A percentile compares a stretch with the other conserved stretches of the same genome.
phyloP scores from a whole-genome alignment of 768 basidiomycete genomes.

The Lenzites betulinus region DNA sequence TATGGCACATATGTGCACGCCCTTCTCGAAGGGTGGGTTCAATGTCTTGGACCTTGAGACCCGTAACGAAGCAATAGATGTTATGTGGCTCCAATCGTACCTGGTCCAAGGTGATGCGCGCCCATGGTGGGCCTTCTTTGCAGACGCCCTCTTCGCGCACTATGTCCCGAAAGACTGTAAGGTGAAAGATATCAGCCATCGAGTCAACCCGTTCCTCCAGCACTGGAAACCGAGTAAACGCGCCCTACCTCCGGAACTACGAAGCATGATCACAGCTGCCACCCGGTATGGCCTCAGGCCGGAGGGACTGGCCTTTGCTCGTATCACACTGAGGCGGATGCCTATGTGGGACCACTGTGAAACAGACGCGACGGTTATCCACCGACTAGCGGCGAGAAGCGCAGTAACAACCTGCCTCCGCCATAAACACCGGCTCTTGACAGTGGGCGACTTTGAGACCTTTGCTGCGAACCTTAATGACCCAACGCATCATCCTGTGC shows the following conservation, averaged over 20 bases:
- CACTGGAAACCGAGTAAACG: background rate
- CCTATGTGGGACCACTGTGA: constrained; percentile 4
- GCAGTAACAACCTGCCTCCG: background rate
- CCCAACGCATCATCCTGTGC: background rate
- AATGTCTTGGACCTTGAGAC: background rate
- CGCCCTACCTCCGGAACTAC: background rate
- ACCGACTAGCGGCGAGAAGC: background rate
- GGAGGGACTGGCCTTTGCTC: background rate
- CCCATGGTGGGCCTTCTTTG: background rate
- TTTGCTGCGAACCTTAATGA: background rate
- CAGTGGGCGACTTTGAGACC: background rate
- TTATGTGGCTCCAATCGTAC: background rate
- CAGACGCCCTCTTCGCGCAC: constrained; percentile 7
- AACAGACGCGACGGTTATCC: background rate
- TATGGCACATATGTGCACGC: background rate
- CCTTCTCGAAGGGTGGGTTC: background rate
- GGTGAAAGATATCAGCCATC: background rate
- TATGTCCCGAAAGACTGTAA: background rate
- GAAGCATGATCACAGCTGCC: background rate
- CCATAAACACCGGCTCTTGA: background rate
- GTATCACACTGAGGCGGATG: background rate
- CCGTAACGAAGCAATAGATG: constrained; percentile 5
- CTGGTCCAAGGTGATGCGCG: background rate
- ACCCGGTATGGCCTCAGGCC: background rate
- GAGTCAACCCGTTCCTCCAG: constrained; percentile 6